A percentile compares a stretch with the other conserved stretches of the same genome.
Conservation (phyloP, 1,139 yeast genomes). For the Taphrina pruni region DNA sequence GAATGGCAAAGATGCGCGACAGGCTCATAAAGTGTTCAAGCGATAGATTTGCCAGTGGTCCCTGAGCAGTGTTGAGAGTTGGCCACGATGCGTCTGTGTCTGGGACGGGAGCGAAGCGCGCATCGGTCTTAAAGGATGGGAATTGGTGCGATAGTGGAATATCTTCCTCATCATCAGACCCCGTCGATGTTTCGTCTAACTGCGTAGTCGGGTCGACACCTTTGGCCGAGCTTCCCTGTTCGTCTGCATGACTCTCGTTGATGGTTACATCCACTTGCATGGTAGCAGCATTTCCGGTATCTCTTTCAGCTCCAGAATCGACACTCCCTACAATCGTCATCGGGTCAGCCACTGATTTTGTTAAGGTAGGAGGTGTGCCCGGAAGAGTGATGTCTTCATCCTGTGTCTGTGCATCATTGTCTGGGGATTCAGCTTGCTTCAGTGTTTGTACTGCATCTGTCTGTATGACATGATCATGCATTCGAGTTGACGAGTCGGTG, state of each 20-base stretch:
- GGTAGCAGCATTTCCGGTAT: not conserved
- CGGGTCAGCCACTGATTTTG: not conserved
- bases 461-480: no score
- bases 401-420: not conserved
- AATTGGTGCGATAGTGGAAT: not conserved
- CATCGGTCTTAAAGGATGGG: not conserved
- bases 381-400: not conserved
- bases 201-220: no score
- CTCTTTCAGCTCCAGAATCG: no score
- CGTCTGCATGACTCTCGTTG: no score
- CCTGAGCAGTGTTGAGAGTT: not conserved
- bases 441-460: no score
- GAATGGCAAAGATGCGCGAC: constrained; percentile 8
- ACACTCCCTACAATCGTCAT: no score
- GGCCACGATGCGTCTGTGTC: not conserved
- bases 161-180: not conserved
- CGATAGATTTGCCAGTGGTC: not conserved
- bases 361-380: not conserved
- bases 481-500: no score
- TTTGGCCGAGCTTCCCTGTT: no score
- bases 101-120: not conserved
- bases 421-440: no score
- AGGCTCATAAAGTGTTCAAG: not conserved
- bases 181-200: not conserved
- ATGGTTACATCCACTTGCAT: no score